Evolutionary conservation across 768 basidiomycete genomes (phyloP), one percentile per base, ranked within the genome.

Genomic region (Amanita exitialis): DNA sequence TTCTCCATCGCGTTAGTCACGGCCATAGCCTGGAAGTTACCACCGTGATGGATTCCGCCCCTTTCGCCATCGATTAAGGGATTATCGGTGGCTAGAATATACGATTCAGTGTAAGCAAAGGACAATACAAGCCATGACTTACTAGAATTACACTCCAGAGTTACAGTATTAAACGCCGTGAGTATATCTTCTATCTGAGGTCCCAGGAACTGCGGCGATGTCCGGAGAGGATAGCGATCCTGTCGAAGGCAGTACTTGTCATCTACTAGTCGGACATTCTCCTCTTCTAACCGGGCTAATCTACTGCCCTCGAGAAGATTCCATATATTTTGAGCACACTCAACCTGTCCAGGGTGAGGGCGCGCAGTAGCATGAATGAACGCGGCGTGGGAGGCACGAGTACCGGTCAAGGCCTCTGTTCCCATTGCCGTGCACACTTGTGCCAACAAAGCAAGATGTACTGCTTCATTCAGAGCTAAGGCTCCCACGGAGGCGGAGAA

Each of bases 11-110:
- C 83, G 52, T 66, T 78, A 10, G 83, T 83, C 39, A 89, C 76
- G 10, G 83, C 74, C 80, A 86, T 86, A 0, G 85, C 85, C 63
- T 87, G 90, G 74, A 94, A 93, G 64, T 92, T 93, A 12, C 90
- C 91, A 23, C 86, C 87, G 55, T 87, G 81, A 60, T 89, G 83
- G 12, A 86, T 73, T 34, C 70, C 62, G 2, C 78, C 78, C 25
- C 78, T 79, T 48, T 82, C 75, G 16, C 78, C 77, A 59, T 89
- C 84, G 52, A 89, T 71, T 36, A 90, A 75, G 9, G 88, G 88
- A 60, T 90, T 90, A 59, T 90, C 88, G 21, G 88, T 90, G 20
- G 87, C 83, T 87, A 54, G n/a, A 54, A 56, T 28, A 38, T 3
- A 9, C 21, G 5, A 43, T 6, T 51, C 43, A 51, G 28, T 57